Base-by-base conservation (phyloP, 371 early-diverging fungal genomes). In the Mucor velutinosus region DNA sequence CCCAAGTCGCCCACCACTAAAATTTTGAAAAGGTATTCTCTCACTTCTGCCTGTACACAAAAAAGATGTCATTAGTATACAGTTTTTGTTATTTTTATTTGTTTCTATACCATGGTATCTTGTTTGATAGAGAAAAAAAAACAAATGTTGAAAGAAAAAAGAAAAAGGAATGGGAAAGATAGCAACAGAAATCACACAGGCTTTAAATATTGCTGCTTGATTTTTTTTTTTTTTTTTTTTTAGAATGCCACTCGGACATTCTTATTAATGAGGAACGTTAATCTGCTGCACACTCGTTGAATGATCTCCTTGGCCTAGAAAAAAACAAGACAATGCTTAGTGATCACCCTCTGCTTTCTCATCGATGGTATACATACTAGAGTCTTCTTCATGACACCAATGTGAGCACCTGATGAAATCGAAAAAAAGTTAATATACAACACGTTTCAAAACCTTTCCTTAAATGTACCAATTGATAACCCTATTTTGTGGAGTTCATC, bases 1-100 rank as follows among this genome's bases (percentile, higher is more conserved):
- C 93, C 93, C 47, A 90, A 83, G 68, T 92, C 91, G 23, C 94
- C 94, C 51, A 94, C 88, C 11, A 94, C 87, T 49, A 94, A 82
- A 35, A 93, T 87, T 73, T 94, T 94, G 76, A 90, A 91, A 30
- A 80, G 69, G 53, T 80, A 83, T 62, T 83, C 83, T 74, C 72
- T 73, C 25, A 21, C 25, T 12, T 51, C 51, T 51, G 51, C 25
- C 51, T 51, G 21, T 17, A 43, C 43, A 43, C n/a, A 17, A 35
- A 35, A 35, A 6, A 43, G 5, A 43, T 43, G 41, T 15, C 15
- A 3, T 43, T 43, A 43, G 1, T 43, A 43, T n/a, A 17, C n/a
- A n/a, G 6, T 43, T 17, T 43, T 1, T 15, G 43, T n/a, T 5
- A 7, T 15, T 2, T 15, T 43, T n/a, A 43, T 43, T 43, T 17